phyloP scores from a whole-genome alignment of 768 basidiomycete genomes.

The Crucibulum laeve region DNA sequence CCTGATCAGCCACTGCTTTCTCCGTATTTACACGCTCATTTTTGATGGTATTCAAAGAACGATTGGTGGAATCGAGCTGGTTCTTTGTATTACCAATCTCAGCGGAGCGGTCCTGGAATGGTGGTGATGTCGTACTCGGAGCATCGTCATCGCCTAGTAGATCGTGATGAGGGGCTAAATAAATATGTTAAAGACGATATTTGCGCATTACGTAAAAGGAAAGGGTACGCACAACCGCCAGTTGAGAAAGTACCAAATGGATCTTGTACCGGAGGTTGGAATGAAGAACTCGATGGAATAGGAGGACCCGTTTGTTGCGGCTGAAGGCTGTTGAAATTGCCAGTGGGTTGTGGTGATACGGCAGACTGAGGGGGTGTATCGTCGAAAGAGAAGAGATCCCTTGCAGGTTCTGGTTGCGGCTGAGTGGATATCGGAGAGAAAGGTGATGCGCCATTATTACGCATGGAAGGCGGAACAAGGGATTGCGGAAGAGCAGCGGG shows the following conservation, averaged over 20 bases:
- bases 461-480: constrained; percentile 81
- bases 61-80: constrained; percentile 76
- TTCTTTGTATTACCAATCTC: constrained; percentile 88
- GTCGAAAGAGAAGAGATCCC: constrained; percentile 48
- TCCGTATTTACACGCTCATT: constrained; percentile 67
- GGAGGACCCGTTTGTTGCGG: constrained; percentile 24
- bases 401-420: constrained; percentile 39
- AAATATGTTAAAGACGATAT: neutral
- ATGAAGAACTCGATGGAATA: constrained; percentile 15
- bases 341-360: constrained; percentile 35
- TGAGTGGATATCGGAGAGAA: constrained; percentile 32
- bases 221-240: constrained; percentile 19
- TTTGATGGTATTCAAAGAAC: constrained; percentile 61
- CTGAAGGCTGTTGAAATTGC: constrained; percentile 23
- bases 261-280: constrained; percentile 29
- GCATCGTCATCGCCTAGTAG: constrained; percentile 77
- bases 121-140: constrained; percentile 37
- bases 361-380: constrained; percentile 49
- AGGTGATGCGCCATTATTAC: constrained; percentile 39
- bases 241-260: constrained; percentile 44
- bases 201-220: neutral
- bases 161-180: constrained; percentile 30
- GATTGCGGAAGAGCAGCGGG: constrained; percentile 66
- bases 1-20: constrained; percentile 58
- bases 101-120: constrained; percentile 69